phyloP scores from a whole-genome alignment of 179 eudicot genomes.

The Silene noctiflora region DNA sequence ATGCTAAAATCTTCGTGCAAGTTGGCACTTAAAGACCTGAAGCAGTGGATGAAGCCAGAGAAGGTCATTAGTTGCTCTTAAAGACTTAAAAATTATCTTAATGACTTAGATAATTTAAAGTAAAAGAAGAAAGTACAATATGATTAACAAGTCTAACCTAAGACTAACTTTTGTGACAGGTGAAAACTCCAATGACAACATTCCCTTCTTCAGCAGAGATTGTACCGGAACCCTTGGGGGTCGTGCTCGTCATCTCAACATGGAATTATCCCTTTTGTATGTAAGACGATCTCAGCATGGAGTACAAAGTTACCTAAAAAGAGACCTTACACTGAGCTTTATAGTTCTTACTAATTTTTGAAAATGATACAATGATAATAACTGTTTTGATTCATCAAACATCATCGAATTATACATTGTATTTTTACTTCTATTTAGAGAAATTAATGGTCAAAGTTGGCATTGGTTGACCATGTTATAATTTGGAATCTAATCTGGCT shows the following conservation, averaged over 20 bases:
- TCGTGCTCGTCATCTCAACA: slow-evolving; percentile 48
- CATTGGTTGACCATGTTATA: not conserved
- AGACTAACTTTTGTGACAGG: slow-evolving; percentile 25
- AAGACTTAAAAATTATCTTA: no score
- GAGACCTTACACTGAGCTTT: not conserved
- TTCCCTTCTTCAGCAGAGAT: slow-evolving; percentile 50
- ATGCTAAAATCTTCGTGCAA: slow-evolving; percentile 38
- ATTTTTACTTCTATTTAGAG: not conserved
- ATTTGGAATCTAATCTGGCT: not conserved
- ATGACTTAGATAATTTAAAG: no score
- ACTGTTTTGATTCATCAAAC: not conserved
- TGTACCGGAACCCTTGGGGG: slow-evolving; percentile 47
- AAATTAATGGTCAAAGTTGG: not conserved
- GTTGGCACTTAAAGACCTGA: slow-evolving; percentile 34
- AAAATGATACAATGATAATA: not conserved
- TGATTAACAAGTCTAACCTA: not conserved
- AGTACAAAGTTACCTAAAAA: not conserved
- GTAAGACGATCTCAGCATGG: slow-evolving; percentile 18
- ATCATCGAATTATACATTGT: not conserved
- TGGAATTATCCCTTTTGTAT: slow-evolving; percentile 55
- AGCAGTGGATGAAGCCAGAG: slow-evolving; percentile 45
- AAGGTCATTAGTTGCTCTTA: slow-evolving; percentile 31
- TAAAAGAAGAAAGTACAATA: not conserved
- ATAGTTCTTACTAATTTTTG: not conserved
- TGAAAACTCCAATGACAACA: slow-evolving; percentile 38